Evolutionary conservation across 768 basidiomycete genomes (phyloP).

Genomic region (Naganishia antarctica): DNA sequence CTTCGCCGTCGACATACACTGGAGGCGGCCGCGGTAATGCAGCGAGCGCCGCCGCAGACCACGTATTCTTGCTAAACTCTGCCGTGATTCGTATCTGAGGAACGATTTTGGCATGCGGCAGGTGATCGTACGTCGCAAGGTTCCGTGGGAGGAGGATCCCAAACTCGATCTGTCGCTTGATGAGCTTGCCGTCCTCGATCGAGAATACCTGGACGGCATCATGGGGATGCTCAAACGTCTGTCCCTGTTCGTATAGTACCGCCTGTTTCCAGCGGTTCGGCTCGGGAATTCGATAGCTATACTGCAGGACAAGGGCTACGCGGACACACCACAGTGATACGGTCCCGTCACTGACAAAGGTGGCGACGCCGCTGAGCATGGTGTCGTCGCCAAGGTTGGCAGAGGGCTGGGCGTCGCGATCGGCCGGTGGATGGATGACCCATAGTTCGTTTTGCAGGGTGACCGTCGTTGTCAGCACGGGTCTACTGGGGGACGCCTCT

Average conservation of each 20-base stretch:
- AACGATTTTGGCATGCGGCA: constrained; percentile 19
- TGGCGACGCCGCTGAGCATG: constrained; percentile 13
- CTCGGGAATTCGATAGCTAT: constrained; percentile 5
- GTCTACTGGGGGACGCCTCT: background rate
- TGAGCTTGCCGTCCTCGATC: background rate
- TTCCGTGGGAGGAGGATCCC: constrained; percentile 18
- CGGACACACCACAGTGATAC: background rate
- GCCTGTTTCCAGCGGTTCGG: background rate
- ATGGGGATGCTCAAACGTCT: background rate
- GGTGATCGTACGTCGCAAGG: constrained; percentile 16
- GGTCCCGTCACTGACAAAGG: background rate
- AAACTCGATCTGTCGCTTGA: constrained; percentile 16
- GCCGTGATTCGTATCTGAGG: constrained; percentile 10
- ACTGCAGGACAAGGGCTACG: constrained; percentile 1
- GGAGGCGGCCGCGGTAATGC: constrained; percentile 1
- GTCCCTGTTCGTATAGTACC: constrained; percentile 11
- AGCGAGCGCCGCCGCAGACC: constrained; percentile 11
- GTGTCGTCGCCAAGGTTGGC: constrained; percentile 2
- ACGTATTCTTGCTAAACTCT: constrained; percentile 5
- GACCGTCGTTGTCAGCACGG: constrained; percentile 4
- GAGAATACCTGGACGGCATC: constrained; percentile 2
- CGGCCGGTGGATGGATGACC: constrained; percentile 9
- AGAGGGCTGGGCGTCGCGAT: background rate
- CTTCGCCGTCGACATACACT: background rate
- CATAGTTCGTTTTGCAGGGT: constrained; percentile 11